These are phyloP conservation scores for Mycena citricolor DNA, from an alignment of 1,284 basidiomycete species.

Conservation along the genomic window DNA sequence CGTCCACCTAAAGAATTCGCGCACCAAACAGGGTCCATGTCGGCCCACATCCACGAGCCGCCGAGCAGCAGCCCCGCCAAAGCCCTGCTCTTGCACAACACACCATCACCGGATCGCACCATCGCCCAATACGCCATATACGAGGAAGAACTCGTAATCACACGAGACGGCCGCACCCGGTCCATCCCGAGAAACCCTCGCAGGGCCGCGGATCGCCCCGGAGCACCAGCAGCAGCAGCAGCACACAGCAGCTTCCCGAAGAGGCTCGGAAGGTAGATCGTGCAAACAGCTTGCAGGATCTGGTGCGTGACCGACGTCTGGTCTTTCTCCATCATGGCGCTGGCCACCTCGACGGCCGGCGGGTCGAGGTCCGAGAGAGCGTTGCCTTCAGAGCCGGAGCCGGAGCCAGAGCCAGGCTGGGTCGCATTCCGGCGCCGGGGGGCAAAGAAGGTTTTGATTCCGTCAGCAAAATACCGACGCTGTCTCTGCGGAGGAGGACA, in stretches of 20 bases:
- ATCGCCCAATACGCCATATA: conserved; percentile 7
- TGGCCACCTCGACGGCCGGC: conserved; percentile 12
- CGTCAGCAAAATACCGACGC: conserved; percentile 13
- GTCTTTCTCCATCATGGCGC: conserved; percentile 16
- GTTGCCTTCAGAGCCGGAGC: neutral
- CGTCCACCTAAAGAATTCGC: neutral
- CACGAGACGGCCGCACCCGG: neutral
- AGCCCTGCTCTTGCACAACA: no score
- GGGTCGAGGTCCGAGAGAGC: conserved; percentile 7
- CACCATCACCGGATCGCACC: neutral
- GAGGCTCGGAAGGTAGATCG: conserved; percentile 6
- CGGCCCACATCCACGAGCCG: conserved; percentile 18
- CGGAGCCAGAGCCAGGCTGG: neutral
- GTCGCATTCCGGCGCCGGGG: neutral
- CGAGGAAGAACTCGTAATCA: neutral
- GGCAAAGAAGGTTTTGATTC: conserved; percentile 4
- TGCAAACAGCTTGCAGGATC: conserved; percentile 13
- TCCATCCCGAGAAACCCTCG: conserved; percentile 15
- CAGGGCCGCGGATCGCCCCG: conserved; percentile 1
- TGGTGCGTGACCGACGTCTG: conserved; percentile 20
- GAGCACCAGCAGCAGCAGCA: neutral
- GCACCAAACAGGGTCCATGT: conserved; percentile 19
- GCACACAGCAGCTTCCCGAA: conserved; percentile 4
- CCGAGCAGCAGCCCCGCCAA: conserved; percentile 10
- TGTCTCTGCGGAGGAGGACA: conserved; percentile 7